phyloP scores from a whole-genome alignment of 495 filamentous ascomycete genomes.

The Pyrenula massariospora region DNA sequence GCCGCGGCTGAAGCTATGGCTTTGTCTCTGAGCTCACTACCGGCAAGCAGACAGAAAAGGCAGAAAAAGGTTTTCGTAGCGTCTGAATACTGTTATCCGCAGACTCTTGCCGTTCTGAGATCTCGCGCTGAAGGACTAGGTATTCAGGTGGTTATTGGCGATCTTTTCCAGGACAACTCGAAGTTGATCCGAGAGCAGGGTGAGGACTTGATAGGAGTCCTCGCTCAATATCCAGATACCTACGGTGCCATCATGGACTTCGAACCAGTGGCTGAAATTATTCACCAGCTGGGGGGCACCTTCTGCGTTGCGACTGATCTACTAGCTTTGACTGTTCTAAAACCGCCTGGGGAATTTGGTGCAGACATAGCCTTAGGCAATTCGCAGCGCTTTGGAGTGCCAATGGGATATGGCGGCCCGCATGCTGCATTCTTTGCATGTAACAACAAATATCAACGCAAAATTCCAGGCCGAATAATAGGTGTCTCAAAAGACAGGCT shows the following conservation, averaged over 20 bases:
- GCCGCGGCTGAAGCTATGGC: conserved; percentile 98
- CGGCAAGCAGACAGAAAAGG: conserved; percentile 59
- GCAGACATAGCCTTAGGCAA: conserved; percentile 96
- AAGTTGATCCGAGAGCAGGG: conserved; percentile 60
- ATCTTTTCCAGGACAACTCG: conserved; percentile 53
- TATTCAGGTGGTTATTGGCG: conserved; percentile 62
- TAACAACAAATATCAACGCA: conserved; percentile 84
- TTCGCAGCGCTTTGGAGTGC: conserved; percentile 89
- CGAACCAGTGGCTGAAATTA: conserved; percentile 56
- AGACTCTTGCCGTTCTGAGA: conserved; percentile 77
- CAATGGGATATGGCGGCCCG: conserved; percentile 87
- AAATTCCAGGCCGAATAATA: conserved; percentile 88
- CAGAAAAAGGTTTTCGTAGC: conserved; percentile 73
- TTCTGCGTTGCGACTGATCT: conserved; percentile 89
- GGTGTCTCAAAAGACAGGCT: conserved; percentile 88
- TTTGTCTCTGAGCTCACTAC: conserved; percentile 70
- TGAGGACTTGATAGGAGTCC: conserved; percentile 77
- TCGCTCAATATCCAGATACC: conserved; percentile 92
- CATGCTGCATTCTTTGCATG: conserved; percentile 97
- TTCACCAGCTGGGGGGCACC: conserved; percentile 70
- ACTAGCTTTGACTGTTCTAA: conserved; percentile 78
- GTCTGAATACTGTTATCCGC: conserved; percentile 72
- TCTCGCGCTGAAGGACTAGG: conserved; percentile 92
- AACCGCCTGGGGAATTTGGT: conserved; percentile 89
- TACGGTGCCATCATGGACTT: conserved; percentile 74